These are phyloP conservation scores for Trametes sp. DNA, from an alignment of 1,284 basidiomycete species.

Conservation along the genomic window DNA sequence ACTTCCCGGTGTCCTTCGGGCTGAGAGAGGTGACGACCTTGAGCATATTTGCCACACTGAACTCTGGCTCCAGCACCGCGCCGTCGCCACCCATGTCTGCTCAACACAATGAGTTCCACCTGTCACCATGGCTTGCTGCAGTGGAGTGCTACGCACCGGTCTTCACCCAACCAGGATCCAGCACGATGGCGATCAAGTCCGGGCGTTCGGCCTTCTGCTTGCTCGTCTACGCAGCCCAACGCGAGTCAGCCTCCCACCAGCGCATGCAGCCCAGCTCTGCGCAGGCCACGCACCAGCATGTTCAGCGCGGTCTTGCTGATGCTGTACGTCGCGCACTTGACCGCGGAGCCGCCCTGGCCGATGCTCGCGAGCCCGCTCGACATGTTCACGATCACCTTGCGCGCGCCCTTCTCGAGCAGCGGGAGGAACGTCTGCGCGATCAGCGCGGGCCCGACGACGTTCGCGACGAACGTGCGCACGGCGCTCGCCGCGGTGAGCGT, in stretches of 20 bases:
- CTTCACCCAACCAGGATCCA: constrained; percentile 45
- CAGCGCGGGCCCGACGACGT: constrained; percentile 45
- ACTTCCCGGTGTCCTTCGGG: constrained; percentile 41
- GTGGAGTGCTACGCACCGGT: constrained; percentile 36
- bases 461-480: constrained; percentile 35
- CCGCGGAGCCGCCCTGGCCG: constrained; percentile 27
- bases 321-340: constrained; percentile 38
- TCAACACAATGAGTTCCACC: not conserved
- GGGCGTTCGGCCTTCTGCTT: constrained; percentile 42
- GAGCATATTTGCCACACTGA: constrained; percentile 39
- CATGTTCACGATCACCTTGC: constrained; percentile 47
- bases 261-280: not conserved
- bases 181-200: constrained; percentile 34
- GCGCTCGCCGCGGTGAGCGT: constrained; percentile 32
- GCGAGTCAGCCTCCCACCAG: not conserved
- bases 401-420: constrained; percentile 40
- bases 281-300: constrained; percentile 39
- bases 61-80: constrained; percentile 41
- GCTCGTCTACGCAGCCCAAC: constrained; percentile 34
- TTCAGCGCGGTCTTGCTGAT: constrained; percentile 43
- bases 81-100: constrained; percentile 43
- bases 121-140: too few species aligned
- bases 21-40: constrained; percentile 36
- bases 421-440: constrained; percentile 43
- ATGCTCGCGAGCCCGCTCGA: constrained; percentile 36